Conservation (phyloP, 129 eudicot genomes). For the Helianthus annuus region HanXRQr2.0-SUNRISE NC_035438.2:13049349-13049848, state of each 20-base stretch:
- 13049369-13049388: background rate
- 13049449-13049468: background rate
- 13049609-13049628: constrained; percentile 3
- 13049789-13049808: background rate
- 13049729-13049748: background rate
- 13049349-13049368: background rate
- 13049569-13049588: background rate
- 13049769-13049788: background rate
- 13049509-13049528: constrained; percentile 10
- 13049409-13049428: constrained; percentile 33
- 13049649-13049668: background rate
- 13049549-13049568: constrained; percentile 26
- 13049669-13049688: background rate
- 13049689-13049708: constrained; percentile 16
- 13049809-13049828: background rate
- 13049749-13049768: constrained; percentile 1
- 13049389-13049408: background rate
- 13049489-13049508: constrained; percentile 25
- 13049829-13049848: background rate
- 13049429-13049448: constrained; percentile 25
- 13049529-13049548: constrained; percentile 5
- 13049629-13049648: constrained; percentile 1
- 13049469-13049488: background rate
- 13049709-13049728: constrained; percentile 22
- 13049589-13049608: constrained; percentile 7